Evolutionary conservation across 495 filamentous ascomycete genomes (phyloP), one percentile per base, ranked within the genome.

Genomic region (Aspergillus sclerotiicarbonarius): DNA sequence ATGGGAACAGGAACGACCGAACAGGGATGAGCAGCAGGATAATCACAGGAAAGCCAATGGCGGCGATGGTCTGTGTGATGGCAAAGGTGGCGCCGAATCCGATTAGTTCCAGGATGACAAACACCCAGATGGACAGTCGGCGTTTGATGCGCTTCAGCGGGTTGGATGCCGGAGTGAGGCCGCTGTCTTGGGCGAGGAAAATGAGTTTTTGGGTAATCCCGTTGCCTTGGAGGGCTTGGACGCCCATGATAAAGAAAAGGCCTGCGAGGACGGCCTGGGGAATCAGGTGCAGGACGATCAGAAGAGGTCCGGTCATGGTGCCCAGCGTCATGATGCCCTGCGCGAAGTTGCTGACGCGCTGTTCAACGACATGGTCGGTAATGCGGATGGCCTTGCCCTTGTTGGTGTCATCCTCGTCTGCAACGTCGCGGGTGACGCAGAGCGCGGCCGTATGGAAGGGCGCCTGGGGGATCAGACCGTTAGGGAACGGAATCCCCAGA

Each of bases 21-120:
- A 90, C 68, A 0, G 92, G 93, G n/a, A 97, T 87, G 15, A 96
- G 72, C 16, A 84, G 63, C 12, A 95, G 65, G 66, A 98, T 95
- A 54, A 96, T 83, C 8, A 96, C 83, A 4, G 93, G 93, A 67
- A 96, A 98, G 3, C 93, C 90, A 41, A 98, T 94, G 15, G 93
- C 93, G 8, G 90, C 93, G 50, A 96, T 90, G 0, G 93, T 96
- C 72, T 97, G 92, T 8, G 91, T 93, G 62, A 96, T 93, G n/a
- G 91, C 92, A 68, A 98, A 94, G 3, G 90, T 96, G 1, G 86
- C 90, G 4, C 78, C 90, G 64, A 98, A 94, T 0, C 90, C 91
- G 31, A 89, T 13, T 6, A 95, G 71, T 70, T 96, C 87, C n/a
- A 92, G 69, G 13, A 71, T 72, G 2, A 95, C 87, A 71, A 95